phyloP scores from a whole-genome alignment of 176 grass and related monocot species.

The Triticum timopheevii region DNA sequence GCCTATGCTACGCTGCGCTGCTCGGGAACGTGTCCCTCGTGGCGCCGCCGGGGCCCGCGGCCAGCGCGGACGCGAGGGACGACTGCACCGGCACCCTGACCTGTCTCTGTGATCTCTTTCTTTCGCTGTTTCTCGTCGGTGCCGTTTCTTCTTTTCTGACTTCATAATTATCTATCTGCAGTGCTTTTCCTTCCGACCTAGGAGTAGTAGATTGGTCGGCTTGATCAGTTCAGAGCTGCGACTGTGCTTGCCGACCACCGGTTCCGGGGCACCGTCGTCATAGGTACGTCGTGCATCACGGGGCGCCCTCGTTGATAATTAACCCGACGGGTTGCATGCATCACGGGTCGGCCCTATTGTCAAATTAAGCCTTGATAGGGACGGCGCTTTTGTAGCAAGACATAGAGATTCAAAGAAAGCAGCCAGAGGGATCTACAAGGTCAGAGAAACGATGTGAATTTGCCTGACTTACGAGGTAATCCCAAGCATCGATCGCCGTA shows the following conservation, averaged over 20 bases:
- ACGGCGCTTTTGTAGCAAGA: not conserved
- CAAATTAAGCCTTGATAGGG: not conserved
- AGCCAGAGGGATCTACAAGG: not conserved
- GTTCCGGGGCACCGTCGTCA: not conserved
- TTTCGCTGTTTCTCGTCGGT: not conserved
- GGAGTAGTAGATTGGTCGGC: not conserved
- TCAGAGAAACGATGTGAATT: not conserved
- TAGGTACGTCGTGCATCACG: conserved; percentile 35
- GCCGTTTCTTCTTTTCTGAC: not conserved
- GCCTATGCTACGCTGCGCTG: not conserved
- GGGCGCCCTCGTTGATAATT: not conserved
- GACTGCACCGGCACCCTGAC: not conserved
- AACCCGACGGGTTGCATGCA: conserved; percentile 17
- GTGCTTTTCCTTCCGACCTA: not conserved
- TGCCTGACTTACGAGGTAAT: not conserved
- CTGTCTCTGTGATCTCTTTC: not conserved
- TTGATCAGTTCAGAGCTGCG: not conserved
- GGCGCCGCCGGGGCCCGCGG: not conserved
- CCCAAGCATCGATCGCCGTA: not conserved
- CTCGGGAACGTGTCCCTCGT: not conserved
- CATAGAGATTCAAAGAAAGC: not conserved
- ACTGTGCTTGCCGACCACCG: conserved; percentile 3
- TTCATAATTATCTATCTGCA: not conserved
- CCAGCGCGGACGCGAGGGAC: not conserved
- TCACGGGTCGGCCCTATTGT: conserved; percentile 22